Evolutionary conservation across 163 green algal species (phyloP).

Genomic region (Scenedesmus sp.): DNA sequence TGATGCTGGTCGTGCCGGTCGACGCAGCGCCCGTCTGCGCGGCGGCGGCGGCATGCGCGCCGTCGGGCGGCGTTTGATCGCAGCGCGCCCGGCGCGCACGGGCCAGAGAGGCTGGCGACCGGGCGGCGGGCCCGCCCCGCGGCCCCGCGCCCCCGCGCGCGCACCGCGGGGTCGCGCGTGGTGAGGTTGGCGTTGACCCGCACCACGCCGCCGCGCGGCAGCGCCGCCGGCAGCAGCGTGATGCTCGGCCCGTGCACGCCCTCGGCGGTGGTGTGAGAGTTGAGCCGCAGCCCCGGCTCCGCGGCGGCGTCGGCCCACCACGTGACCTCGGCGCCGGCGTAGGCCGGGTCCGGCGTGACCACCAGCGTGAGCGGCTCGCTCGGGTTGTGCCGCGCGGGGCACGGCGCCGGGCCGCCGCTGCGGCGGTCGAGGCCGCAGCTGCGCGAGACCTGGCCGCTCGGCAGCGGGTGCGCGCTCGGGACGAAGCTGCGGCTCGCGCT

Average conservation of each 20-base stretch:
- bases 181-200: constrained; percentile 2
- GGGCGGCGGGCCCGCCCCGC: no score
- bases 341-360: background rate
- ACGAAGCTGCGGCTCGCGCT: background rate
- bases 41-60: no score
- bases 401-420: background rate
- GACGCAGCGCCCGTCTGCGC: background rate
- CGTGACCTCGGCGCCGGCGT: background rate
- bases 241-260: background rate
- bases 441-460: constrained; percentile 14
- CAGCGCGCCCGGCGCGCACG: no score
- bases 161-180: background rate
- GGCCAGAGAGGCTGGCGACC: no score
- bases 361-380: constrained; percentile 26
- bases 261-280: background rate
- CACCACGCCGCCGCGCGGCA: constrained; percentile 3
- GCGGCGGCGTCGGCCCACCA: constrained; percentile 9
- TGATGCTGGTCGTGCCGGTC: constrained; percentile 20
- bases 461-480: background rate
- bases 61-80: no score
- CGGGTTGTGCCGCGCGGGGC: constrained; percentile 25
- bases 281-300: background rate
- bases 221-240: constrained; percentile 9
- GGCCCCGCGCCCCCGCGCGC: no score
- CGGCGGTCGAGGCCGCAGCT: constrained; percentile 5